Evolutionary conservation across 2,329 filamentous ascomycete genomes (phyloP).

Genomic region (Trichoderma sp.): DNA sequence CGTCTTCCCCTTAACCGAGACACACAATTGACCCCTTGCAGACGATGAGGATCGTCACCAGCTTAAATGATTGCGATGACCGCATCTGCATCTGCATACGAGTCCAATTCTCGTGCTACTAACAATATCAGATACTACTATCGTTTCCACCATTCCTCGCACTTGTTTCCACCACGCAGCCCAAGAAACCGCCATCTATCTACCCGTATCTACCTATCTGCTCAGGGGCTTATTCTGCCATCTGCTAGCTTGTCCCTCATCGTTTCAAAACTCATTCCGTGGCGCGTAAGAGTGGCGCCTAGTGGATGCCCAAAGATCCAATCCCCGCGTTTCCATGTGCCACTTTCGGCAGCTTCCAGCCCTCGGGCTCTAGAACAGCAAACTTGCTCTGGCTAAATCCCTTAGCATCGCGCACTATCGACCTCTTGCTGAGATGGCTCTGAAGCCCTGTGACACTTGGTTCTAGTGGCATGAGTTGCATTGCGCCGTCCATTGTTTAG

Average conservation of each 20-base stretch:
- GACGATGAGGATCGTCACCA: constrained; percentile 1
- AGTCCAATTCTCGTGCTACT: not conserved
- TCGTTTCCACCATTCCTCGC: not conserved
- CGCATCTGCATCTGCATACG: not conserved
- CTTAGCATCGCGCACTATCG: not conserved
- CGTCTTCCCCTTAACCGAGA: not conserved
- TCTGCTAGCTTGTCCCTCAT: not conserved
- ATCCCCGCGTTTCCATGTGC: constrained; percentile 16
- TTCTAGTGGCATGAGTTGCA: not conserved
- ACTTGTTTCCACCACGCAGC: not conserved
- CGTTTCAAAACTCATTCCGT: not conserved
- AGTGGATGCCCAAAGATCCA: not conserved
- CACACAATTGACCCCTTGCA: not conserved
- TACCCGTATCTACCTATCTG: not conserved
- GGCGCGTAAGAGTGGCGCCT: not conserved
- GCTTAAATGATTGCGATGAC: not conserved
- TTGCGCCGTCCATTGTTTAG: too few species aligned
- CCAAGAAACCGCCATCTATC: not conserved
- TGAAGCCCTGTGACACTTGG: not conserved
- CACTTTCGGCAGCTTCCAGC: constrained; percentile 8
- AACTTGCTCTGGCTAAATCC: not conserved
- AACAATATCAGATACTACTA: not conserved
- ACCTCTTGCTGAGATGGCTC: not conserved
- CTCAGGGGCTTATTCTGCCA: not conserved
- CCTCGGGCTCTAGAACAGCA: not conserved